Base-by-base conservation (phyloP, 208 protist genomes). In the Acanthamoeba sp. region DNA sequence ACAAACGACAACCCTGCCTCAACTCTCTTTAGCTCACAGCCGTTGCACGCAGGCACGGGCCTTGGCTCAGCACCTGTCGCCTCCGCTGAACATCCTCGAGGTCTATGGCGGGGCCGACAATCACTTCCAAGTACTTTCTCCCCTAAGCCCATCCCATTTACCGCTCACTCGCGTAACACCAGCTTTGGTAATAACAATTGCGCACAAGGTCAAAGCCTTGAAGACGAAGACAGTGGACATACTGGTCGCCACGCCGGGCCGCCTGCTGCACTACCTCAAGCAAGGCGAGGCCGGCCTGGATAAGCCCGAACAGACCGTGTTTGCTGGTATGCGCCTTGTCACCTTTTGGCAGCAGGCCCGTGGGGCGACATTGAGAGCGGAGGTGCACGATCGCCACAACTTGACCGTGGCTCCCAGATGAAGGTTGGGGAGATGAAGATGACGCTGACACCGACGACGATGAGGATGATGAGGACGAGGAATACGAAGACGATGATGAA, bases 171-270 rank as follows among this genome's bases (percentile, higher is more conserved):
- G 16, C 48, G n/a, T 29, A 69, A 69, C 9, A 69, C n/a, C 5
- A 27, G 16, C 20, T 59, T 59, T 59, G 9, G 12, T 85, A 34
- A 55, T 29, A 45, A 36, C 34, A 66, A 71, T 92, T 38, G 6
- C 32, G 6, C n/a, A 62, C 34, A 80, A 94, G 92, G 55, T 76
- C 1, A 94, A 94, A 76, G 82, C 45, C 20, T 20, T 94, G n/a
- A 93, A 94, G 38, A 32, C 48, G 50, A 78, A 24, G 36, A 18
- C 9, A 29, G 92, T 94, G 29, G 93, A 95, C 40, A 48, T 95
- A 36, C 42, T 95, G 82, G 50, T 95, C 12, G 50, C 82, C 6
- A 95, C 93, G 9, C 87, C 93, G 24, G 93, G 93, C 9, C 40
- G 92, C 12, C 36, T 94, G 52, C 16, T 94, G 45, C 64, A 88